Evolutionary conservation across 1,284 basidiomycete genomes (phyloP), one percentile per base, ranked within the genome.

Genomic region (Ustilago shanxiensis): DNA sequence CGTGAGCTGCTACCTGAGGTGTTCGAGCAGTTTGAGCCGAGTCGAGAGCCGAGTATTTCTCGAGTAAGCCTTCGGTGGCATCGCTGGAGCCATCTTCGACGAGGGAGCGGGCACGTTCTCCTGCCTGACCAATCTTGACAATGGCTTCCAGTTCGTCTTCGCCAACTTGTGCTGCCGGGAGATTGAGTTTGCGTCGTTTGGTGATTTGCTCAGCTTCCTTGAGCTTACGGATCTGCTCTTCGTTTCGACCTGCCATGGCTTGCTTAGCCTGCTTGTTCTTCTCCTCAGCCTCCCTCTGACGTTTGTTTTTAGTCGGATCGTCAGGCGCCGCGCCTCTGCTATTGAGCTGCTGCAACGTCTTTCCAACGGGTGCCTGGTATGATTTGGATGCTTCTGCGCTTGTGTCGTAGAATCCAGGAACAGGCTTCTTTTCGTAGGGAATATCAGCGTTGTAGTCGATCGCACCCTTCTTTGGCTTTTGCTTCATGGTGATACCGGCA

Each of bases 361-460:
- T 93, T 20, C 96, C 96, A 22, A 98, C 91, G 0, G 96, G 95
- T 0, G 95, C 94, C 29, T 91, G 90, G 44, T 93, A 91, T 39
- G 92, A 89, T 62, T 94, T 93, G n/a, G 94, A 92, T 79, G 95
- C 92, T 86, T 99, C 97, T 80, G 97, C 96, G 1, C 92, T 90
- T 0, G 95, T 96, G 85, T 99, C 97, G 87, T 98, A 99, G 88
- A 99, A 99, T 1, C 97, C 97, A 5, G 95, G 88, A 0, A 93
- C 93, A 0, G 97, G 90, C 85, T 94, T 94, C 89, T 99, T 98
- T 88, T 99, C 96, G 83, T 98, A 99, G 0, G 97, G 97, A 81
- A 99, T 98, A 85, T 99, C 97, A 67, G 94, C 92, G 84, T 98
- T 99, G 88, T 99, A 99, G 91, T 98, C 96, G 95, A 99, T 98